Evolutionary conservation across 2,329 filamentous ascomycete genomes (phyloP), one percentile per base, ranked within the genome.

Genomic region (Sporothrix protearum): DNA sequence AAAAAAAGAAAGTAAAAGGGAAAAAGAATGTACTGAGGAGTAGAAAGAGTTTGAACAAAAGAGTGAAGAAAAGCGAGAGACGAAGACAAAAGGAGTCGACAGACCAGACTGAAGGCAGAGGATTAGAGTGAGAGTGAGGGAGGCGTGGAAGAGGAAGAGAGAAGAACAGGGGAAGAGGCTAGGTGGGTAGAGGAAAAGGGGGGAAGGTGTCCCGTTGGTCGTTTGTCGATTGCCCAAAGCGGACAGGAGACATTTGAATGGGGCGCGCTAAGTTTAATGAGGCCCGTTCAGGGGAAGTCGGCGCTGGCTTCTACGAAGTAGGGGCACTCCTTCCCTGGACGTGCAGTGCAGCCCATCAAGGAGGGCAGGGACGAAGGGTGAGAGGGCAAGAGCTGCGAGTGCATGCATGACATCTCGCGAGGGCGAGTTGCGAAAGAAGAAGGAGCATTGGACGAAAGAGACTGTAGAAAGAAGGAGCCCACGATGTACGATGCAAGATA

Each of bases 211-310:
- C 69, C 71, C 69, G 71, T 74, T 74, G 71, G 73, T 68, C 33
- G 71, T 49, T 63, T 79, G 79, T 76, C 79, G 78, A 81, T 81
- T 81, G 77, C 79, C 77, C 76, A 77, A 80, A 79, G 76, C 75
- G 76, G 79, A 76, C 74, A 75, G 74, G 77, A 76, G 77, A 72
- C 71, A 73, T 78, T 75, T 77, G 78, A 79, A 76, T 78, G 75
- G 79, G 79, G 75, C 77, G 78, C 80, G 80, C 80, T 82, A 82
- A 79, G 78, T 81, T 81, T 79, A 80, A 81, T 81, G 79, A 82
- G 78, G 75, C 73, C 74, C 74, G 76, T 74, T 74, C 74, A 75
- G 74, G 74, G 74, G 74, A 75, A 74, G 39, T 51, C n/a, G 67
- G 67, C 10, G 51, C 68, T 68, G 69, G 42, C 4, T 47, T 68